Evolutionary conservation across 139 green algal genomes (phyloP).

Genomic region (Pleodorina starrii): DNA sequence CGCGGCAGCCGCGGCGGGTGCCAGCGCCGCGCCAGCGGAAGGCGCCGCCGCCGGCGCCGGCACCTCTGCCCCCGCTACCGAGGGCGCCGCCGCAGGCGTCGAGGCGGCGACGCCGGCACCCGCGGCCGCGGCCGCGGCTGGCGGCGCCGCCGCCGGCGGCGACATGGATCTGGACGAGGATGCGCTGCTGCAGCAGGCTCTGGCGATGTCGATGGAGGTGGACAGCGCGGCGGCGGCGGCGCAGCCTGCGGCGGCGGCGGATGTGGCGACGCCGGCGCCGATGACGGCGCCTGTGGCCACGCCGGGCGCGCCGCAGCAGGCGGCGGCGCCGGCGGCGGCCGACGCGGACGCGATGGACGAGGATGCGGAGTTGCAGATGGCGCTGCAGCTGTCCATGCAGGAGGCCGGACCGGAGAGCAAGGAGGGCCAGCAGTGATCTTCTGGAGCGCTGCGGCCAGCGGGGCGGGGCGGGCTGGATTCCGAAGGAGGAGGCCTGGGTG

Average conservation of each 20-base stretch:
- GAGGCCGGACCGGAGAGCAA: constrained; percentile 48
- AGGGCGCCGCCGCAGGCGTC: constrained; percentile 34
- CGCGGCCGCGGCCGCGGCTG: constrained; percentile 31
- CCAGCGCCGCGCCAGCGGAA: constrained; percentile 47
- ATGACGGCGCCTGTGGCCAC: constrained; percentile 46
- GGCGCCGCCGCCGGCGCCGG: constrained; percentile 42
- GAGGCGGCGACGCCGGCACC: constrained; percentile 47
- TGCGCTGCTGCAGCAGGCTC: constrained; percentile 78
- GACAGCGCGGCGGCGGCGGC: constrained; percentile 14
- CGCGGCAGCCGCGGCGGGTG: constrained; percentile 45
- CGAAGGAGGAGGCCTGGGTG: too few relatives aligned
- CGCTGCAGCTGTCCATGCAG: constrained; percentile 80
- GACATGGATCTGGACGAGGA: constrained; percentile 78
- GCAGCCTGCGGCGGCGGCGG: background rate
- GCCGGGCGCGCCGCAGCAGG: constrained; percentile 31
- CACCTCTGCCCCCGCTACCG: constrained; percentile 41
- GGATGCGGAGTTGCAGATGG: constrained; percentile 78
- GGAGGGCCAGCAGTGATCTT: constrained; percentile 15
- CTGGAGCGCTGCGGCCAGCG: too few relatives aligned
- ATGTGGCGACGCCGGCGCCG: constrained; percentile 9
- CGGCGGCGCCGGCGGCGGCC: constrained; percentile 46
- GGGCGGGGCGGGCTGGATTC: too few relatives aligned
- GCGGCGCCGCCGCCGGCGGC: constrained; percentile 14
- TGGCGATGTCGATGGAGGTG: constrained; percentile 95
- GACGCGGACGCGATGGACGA: constrained; percentile 58